Evolutionary conservation across 768 basidiomycete genomes (phyloP).

Genomic region (Kondoa malvinella): DNA sequence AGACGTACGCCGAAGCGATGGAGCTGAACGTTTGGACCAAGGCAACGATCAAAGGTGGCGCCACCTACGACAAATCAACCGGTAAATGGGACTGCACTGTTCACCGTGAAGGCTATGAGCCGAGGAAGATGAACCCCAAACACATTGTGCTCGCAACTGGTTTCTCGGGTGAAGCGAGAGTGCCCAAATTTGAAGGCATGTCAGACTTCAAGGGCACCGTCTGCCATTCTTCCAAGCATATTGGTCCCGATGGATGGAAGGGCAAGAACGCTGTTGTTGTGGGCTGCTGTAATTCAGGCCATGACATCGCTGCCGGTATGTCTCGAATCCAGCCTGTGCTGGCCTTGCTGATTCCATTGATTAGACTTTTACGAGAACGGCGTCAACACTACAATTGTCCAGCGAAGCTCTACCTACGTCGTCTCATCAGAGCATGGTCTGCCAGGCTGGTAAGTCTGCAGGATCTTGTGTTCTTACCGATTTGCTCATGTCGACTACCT

Average conservation of each 20-base stretch:
- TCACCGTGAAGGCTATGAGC: slow-evolving; percentile 11
- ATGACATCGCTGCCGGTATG: slow-evolving; percentile 40
- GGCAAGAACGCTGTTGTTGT: slow-evolving; percentile 59
- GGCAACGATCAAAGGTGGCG: slow-evolving; percentile 21
- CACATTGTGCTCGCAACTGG: slow-evolving; percentile 23
- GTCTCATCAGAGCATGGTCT: slow-evolving; percentile 23
- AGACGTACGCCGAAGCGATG: slow-evolving; percentile 26
- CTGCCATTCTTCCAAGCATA: slow-evolving; percentile 45
- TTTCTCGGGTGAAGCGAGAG: slow-evolving; percentile 26
- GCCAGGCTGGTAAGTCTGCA: slow-evolving; percentile 12
- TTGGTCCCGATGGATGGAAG: slow-evolving; percentile 39
- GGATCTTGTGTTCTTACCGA: no score
- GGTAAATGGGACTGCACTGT: slow-evolving; percentile 21
- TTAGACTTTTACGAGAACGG: slow-evolving; percentile 30
- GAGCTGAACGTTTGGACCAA: slow-evolving; percentile 20
- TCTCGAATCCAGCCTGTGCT: slow-evolving; percentile 21
- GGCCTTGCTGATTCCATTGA: neutral
- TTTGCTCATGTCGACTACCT: neutral
- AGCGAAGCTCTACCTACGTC: slow-evolving; percentile 45
- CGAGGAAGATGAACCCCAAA: slow-evolving; percentile 20
- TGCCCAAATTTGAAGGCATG: slow-evolving; percentile 29
- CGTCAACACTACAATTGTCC: slow-evolving; percentile 37
- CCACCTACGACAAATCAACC: slow-evolving; percentile 20
- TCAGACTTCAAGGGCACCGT: slow-evolving; percentile 48
- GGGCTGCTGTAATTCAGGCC: slow-evolving; percentile 49